phyloP scores from a whole-genome alignment of 2,329 filamentous ascomycete species.

The Curvularia eragrostidis region DNA sequence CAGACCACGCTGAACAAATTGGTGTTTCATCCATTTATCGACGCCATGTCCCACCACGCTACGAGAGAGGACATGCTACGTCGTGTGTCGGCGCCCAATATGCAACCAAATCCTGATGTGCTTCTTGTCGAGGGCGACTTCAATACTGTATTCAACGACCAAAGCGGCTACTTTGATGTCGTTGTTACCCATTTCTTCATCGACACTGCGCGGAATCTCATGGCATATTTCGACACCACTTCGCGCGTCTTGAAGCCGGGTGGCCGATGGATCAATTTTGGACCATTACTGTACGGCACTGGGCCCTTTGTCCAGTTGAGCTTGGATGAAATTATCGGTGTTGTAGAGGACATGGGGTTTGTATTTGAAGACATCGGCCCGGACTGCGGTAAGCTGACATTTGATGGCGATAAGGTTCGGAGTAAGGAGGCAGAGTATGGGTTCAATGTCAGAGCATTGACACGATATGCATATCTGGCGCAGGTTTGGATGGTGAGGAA shows the following conservation, averaged over 20 bases:
- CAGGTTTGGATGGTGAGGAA: slow-evolving; percentile 62
- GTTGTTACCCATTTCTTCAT: slow-evolving; percentile 67
- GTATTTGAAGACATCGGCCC: slow-evolving; percentile 56
- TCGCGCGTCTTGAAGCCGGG: slow-evolving; percentile 55
- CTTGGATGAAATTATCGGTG: slow-evolving; percentile 60
- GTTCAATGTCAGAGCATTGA: slow-evolving; percentile 60
- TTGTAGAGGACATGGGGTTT: slow-evolving; percentile 61
- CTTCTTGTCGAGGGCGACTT: slow-evolving; percentile 65
- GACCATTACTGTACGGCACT: slow-evolving; percentile 63
- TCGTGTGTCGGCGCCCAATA: slow-evolving; percentile 54
- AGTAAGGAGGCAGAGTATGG: slow-evolving; percentile 61
- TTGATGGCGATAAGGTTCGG: slow-evolving; percentile 52
- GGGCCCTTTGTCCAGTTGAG: slow-evolving; percentile 63
- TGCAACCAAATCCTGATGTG: slow-evolving; percentile 46
- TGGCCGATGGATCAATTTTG: slow-evolving; percentile 64
- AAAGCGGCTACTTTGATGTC: slow-evolving; percentile 53
- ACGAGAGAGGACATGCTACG: slow-evolving; percentile 58
- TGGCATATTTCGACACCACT: slow-evolving; percentile 63
- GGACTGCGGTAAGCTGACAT: slow-evolving; percentile 53
- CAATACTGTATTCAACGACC: slow-evolving; percentile 50
- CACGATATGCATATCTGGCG: slow-evolving; percentile 61
- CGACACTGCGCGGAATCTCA: slow-evolving; percentile 64
- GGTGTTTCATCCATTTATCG: slow-evolving; percentile 60
- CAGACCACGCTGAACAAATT: slow-evolving; percentile 33
- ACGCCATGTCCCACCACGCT: slow-evolving; percentile 64